Percentiles rank a stretch among this genome's conserved stretches.
phyloP scores from a whole-genome alignment of 768 basidiomycete species.

The Rhodosporidiobolus sp. region DNA sequence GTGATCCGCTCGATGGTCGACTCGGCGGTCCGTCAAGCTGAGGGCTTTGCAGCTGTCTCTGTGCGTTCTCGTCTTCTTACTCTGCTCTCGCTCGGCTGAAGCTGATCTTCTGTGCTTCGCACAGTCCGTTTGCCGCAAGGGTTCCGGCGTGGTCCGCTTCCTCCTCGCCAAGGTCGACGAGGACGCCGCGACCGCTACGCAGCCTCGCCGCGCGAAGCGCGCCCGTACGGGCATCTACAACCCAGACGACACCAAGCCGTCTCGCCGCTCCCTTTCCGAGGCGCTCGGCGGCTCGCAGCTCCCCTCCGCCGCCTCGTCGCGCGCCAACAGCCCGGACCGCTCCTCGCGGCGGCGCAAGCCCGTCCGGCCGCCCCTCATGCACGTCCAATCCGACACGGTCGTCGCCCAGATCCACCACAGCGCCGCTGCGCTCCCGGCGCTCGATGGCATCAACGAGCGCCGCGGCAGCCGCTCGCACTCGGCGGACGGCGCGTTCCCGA shows the following conservation, averaged over 20 bases:
- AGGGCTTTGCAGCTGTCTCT: not conserved
- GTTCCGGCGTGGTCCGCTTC: conserved; percentile 7
- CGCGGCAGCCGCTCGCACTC: conserved; percentile 8
- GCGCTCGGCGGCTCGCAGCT: not conserved
- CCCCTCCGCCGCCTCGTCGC: not conserved
- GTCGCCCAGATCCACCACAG: not conserved
- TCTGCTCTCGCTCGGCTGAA: too few species aligned
- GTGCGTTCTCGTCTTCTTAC: not conserved
- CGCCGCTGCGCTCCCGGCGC: too few species aligned
- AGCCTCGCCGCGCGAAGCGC: conserved; percentile 8
- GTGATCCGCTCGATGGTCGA: not conserved
- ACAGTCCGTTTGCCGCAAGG: conserved; percentile 14
- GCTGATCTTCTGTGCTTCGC: not conserved
- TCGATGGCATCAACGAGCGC: not conserved
- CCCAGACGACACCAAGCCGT: not conserved
- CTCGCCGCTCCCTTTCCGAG: not conserved
- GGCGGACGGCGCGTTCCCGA: conserved; percentile 8
- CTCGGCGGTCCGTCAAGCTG: not conserved
- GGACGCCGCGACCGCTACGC: not conserved
- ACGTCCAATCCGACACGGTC: conserved; percentile 8
- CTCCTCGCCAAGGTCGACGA: conserved; percentile 15
- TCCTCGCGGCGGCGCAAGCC: conserved; percentile 7
- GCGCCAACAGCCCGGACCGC: conserved; percentile 5
- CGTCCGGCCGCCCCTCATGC: conserved; percentile 10
- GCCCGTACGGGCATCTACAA: conserved; percentile 5